Base-by-base conservation (phyloP, 2,329 filamentous ascomycete genomes). In the Pseudogymnoascus pannorum region DNA sequence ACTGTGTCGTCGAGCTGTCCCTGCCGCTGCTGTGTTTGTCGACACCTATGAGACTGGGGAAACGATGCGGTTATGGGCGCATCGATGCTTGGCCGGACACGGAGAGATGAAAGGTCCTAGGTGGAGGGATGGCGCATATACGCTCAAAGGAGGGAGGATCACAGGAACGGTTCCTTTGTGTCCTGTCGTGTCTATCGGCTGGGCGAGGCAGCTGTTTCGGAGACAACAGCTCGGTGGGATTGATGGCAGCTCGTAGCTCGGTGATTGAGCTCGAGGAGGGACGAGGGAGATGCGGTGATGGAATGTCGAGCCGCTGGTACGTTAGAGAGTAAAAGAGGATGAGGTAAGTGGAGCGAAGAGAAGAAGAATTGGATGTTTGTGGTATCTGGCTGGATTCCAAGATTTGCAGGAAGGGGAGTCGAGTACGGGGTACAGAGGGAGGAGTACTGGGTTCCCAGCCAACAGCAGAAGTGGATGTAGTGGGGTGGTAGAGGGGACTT, bases 361-460 rank as follows among this genome's bases (percentile, higher is more conserved):
- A 11, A 44, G 42, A 14, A 48, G 42, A 26, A 48, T 51, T 51
- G 44, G 29, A 51, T 22, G 44, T 51, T 29, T 51, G 44, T 29
- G 44, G 26, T 51, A 14, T 51, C 44, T 51, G 44, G 44, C 42
- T 51, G 44, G 44, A 51, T 51, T 51, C 44, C 44, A 51, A 51
- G 44, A 48, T 48, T 48, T 48, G 42, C 42, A 26, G 22, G 42
- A 48, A n/a, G 42, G 22, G 22, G 42, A 48, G 22, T 26, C 7
- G 42, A 48, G 6, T 48, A 48, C 42, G 42, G 42, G 42, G 42
- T 48, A 48, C 42, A 48, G 44, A 51, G 14, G 8, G 24, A 51
- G 22, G 44, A 20, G 24, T 22, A 51, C 24, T 29, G 44, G 44
- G n/a, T 16, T 51, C 22, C 22, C 24, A 29, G 24, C 24, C 44